Evolutionary conservation across 306 rosid genomes (phyloP), one percentile per base, ranked within the genome.

Genomic region (Fragaria vesca): DNA sequence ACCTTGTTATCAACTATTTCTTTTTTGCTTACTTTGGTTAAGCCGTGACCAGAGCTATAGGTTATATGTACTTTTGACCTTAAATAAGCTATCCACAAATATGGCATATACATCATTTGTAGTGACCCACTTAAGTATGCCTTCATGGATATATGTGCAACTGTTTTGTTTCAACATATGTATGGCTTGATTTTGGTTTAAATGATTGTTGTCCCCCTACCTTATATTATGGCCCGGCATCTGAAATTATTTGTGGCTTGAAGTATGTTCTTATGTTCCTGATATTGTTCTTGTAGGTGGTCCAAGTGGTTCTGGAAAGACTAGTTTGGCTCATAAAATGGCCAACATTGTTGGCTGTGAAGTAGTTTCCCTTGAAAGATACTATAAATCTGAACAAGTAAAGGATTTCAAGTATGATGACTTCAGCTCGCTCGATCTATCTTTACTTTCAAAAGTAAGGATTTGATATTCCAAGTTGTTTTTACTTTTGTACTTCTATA

Each of bases 311-410:
- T 95, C 97, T 80, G 99, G 99, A 80, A 95, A 95, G 93, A 93
- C 99, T 86, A 93, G 99, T 91, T 93, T 95, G 90, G 99, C 99
- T 77, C 99, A 90, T 86, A 95, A 95, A 88, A 90, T 95, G 99
- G 99, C 99, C 74, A 95, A 93, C 79, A 95, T 95, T 71, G 91
- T 95, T 81, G 99, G 99, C 28, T 93, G 99, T 87, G 97, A 93
- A 86, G 97, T 95, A 73, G 83, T 95, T 85, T 93, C 97, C 52
- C 90, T 95, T 73, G 99, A 95, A 86, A 95, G 93, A 87, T 95
- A 95, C 83, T 91, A 93, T 76, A 93, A 89, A 81, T 88, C 91
- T 47, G 91, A 88, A 75, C 90, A 83, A 85, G 90, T 89, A 46
- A 95, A 95, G 93, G 97, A 95, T 85, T 93, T 91, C 80, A 95